Conservation (phyloP, 2,329 filamentous ascomycete genomes). For the Exophiala oligosperma region DNA sequence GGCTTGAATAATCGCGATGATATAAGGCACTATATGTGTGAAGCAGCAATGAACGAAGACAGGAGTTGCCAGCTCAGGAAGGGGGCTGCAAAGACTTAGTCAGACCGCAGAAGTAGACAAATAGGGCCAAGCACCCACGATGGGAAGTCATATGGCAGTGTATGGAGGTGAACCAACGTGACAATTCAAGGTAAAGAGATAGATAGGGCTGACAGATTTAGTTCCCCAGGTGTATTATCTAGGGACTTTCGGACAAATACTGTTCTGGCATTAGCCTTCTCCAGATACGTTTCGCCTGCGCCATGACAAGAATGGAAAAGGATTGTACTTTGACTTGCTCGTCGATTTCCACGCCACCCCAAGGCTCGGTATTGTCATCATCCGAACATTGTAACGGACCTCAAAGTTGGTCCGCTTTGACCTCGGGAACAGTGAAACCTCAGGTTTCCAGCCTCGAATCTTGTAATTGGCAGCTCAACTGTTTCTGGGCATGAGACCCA, state of each 20-base stretch:
- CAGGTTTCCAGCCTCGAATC: slow-evolving; percentile 13
- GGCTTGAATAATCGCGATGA: slow-evolving; percentile 25
- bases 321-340: slow-evolving; percentile 8
- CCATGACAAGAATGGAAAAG: slow-evolving; percentile 8
- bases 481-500: slow-evolving; percentile 5
- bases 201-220: slow-evolving; percentile 20
- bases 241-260: slow-evolving; percentile 10
- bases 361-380: slow-evolving; percentile 16
- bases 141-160: slow-evolving; percentile 7
- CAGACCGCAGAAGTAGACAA: slow-evolving; percentile 18
- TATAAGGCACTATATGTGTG: slow-evolving; percentile 19
- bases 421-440: background rate
- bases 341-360: slow-evolving; percentile 9
- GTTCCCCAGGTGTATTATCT: slow-evolving; percentile 18
- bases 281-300: slow-evolving; percentile 1
- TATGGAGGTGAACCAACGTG: slow-evolving; percentile 2
- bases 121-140: slow-evolving; percentile 11
- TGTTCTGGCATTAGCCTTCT: slow-evolving; percentile 10
- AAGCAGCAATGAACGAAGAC: slow-evolving; percentile 2
- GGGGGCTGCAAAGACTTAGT: slow-evolving; percentile 21
- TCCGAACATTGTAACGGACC: slow-evolving; percentile 6
- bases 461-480: background rate
- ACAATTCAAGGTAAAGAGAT: slow-evolving; percentile 11
- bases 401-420: slow-evolving; percentile 1
- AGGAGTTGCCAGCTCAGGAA: background rate